Evolutionary conservation across 1,139 yeast genomes (phyloP).

Genomic region (Scheffersomyces segobiensis): DNA sequence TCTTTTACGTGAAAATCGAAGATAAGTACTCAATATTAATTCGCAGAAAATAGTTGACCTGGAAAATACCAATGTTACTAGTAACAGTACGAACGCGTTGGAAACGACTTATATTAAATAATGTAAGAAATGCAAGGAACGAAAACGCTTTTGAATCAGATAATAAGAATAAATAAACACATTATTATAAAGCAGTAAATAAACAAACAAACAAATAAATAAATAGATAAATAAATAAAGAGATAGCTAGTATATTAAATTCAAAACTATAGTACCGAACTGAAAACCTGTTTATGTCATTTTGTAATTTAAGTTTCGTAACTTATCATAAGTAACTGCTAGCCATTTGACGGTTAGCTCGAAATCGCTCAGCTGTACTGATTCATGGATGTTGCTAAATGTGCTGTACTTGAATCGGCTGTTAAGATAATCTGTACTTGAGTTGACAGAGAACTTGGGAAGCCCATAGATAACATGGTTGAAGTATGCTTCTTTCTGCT

Average conservation of each 20-base stretch:
- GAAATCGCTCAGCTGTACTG: conserved; percentile 24
- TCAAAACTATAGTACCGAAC: background rate
- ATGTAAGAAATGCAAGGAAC: background rate
- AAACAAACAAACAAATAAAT: too few relatives aligned
- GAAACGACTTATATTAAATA: background rate
- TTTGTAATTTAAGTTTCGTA: conserved; percentile 13
- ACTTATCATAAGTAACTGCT: conserved; percentile 29
- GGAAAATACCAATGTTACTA: background rate
- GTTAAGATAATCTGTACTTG: conserved; percentile 6
- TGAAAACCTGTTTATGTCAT: conserved; percentile 6
- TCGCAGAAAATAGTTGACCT: background rate
- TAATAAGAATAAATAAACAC: too few relatives aligned
- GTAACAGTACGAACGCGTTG: background rate
- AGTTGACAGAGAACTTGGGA: conserved; percentile 13
- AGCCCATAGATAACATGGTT: conserved; percentile 28
- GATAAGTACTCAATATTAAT: background rate
- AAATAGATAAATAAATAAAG: too few relatives aligned
- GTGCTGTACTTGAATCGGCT: conserved; percentile 17
- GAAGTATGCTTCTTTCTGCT: conserved; percentile 16
- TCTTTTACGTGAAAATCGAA: background rate
- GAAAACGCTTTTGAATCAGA: background rate
- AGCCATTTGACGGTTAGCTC: conserved; percentile 30
- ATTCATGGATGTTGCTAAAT: conserved; percentile 25
- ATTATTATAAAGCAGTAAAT: background rate
- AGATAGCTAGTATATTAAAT: background rate